Percentiles rank a stretch among this genome's conserved stretches.
phyloP scores from a whole-genome alignment of 441 rosid genomes.

The Pelargonium fulgidum region DNA sequence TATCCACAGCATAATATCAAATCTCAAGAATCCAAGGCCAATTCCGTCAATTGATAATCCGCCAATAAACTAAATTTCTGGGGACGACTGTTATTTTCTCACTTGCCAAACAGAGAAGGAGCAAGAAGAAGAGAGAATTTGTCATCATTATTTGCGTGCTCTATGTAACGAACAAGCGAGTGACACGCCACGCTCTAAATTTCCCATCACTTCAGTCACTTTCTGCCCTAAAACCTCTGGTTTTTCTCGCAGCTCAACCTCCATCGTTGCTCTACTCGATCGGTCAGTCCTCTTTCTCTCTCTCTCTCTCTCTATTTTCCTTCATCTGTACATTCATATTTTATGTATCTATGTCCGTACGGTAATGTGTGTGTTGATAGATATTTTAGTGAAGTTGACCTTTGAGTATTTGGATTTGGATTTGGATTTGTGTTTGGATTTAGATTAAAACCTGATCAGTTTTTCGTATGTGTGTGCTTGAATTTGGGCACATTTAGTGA shows the following conservation, averaged over 20 bases:
- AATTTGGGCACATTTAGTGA: neutral
- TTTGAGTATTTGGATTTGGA: neutral
- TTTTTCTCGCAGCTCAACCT: slow-evolving; percentile 18
- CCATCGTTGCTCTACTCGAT: slow-evolving; percentile 19
- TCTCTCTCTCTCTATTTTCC: neutral
- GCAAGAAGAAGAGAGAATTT: slow-evolving; percentile 3
- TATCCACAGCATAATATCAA: slow-evolving; percentile 4
- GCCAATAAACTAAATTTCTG: slow-evolving; percentile 1
- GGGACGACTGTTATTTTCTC: slow-evolving; percentile 3
- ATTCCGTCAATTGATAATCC: slow-evolving; percentile 7
- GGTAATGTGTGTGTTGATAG: neutral
- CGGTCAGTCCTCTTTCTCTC: slow-evolving; percentile 29
- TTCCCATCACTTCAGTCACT: slow-evolving; percentile 22
- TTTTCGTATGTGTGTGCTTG: neutral
- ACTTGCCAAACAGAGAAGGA: slow-evolving; percentile 9
- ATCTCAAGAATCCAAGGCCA: slow-evolving; percentile 5
- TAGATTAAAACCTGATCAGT: neutral
- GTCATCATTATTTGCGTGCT: neutral
- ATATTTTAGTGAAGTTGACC: neutral
- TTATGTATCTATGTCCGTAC: neutral
- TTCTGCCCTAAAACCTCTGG: slow-evolving; percentile 17
- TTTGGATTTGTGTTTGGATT: neutral
- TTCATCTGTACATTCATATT: neutral
- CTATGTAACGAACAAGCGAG: slow-evolving; percentile 9
- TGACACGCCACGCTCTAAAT: slow-evolving; percentile 12